phyloP scores from a whole-genome alignment of 768 basidiomycete species.

The Macrolepiota albuminosa region DNA sequence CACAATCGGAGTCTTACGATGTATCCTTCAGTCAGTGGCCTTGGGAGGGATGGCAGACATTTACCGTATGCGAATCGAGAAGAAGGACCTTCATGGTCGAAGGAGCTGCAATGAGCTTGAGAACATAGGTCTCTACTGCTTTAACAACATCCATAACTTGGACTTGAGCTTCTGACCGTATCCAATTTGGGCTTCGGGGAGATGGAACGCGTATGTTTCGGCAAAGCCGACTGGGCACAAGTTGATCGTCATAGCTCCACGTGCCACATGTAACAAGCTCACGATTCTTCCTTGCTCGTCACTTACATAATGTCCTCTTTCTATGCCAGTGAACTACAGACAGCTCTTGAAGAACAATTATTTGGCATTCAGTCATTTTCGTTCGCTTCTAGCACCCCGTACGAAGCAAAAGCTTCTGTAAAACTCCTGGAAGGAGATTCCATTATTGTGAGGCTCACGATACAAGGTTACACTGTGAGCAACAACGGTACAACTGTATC shows the following conservation, averaged over 20 bases:
- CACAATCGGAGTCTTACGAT: conserved; percentile 84
- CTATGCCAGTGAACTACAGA: conserved; percentile 45
- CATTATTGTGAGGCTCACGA: conserved; percentile 43
- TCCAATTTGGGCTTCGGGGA: neutral
- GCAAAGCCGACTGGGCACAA: neutral
- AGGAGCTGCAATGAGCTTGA: conserved; percentile 82
- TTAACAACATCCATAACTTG: conserved; percentile 86
- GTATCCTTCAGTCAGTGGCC: conserved; percentile 1
- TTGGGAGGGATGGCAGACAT: conserved; percentile 17
- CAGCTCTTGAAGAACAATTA: conserved; percentile 53
- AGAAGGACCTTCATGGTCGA: conserved; percentile 93
- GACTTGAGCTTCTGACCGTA: neutral
- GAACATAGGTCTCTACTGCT: conserved; percentile 91
- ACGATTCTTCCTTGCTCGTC: neutral
- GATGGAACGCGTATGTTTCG: neutral
- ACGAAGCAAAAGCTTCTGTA: conserved; percentile 50
- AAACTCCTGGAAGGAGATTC: conserved; percentile 51
- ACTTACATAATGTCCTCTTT: conserved; percentile 22
- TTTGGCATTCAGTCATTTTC: conserved; percentile 50
- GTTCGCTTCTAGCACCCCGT: conserved; percentile 31
- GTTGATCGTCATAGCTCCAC: conserved; percentile 1
- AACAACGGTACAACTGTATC: neutral
- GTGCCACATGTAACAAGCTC: neutral
- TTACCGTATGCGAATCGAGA: conserved; percentile 89
- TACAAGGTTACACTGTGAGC: conserved; percentile 53